Conservation (phyloP, 2,329 filamentous ascomycete species). For the Capronia americana region DNA sequence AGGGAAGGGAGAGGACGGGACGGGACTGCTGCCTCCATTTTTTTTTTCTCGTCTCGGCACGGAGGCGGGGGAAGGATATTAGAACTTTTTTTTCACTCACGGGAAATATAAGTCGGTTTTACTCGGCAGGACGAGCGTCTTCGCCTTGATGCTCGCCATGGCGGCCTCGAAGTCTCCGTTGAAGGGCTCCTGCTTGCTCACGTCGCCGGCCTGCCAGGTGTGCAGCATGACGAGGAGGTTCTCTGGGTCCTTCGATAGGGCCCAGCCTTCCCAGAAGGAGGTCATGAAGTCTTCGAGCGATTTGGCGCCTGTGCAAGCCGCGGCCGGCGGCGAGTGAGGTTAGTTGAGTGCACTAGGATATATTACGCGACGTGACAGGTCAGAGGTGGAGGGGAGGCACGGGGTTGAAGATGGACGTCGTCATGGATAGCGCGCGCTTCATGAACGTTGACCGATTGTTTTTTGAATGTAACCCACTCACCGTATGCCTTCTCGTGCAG, state of each 20-base stretch:
- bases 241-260: slow-evolving; percentile 70
- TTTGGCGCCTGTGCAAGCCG: slow-evolving; percentile 60
- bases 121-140: slow-evolving; percentile 71
- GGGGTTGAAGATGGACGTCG: too few species aligned
- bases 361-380: background rate
- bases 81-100: slow-evolving; percentile 52
- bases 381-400: too few species aligned
- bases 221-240: slow-evolving; percentile 76
- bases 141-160: slow-evolving; percentile 73
- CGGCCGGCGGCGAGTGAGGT: background rate
- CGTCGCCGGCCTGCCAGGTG: slow-evolving; percentile 79
- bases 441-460: too few species aligned
- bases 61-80: too few species aligned
- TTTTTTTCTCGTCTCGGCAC: too few species aligned
- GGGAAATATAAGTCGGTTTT: slow-evolving; percentile 84
- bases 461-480: too few species aligned
- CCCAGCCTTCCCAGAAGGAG: slow-evolving; percentile 78
- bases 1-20: too few species aligned
- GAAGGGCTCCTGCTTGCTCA: slow-evolving; percentile 71
- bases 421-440: too few species aligned
- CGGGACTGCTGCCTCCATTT: too few species aligned
- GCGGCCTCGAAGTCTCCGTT: slow-evolving; percentile 69
- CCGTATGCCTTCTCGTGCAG: slow-evolving; percentile 67
- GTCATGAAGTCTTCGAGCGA: slow-evolving; percentile 75
- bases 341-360: background rate